Conservation (phyloP, 495 filamentous ascomycete species). For the Penicillium psychrofluorescens region DNA sequence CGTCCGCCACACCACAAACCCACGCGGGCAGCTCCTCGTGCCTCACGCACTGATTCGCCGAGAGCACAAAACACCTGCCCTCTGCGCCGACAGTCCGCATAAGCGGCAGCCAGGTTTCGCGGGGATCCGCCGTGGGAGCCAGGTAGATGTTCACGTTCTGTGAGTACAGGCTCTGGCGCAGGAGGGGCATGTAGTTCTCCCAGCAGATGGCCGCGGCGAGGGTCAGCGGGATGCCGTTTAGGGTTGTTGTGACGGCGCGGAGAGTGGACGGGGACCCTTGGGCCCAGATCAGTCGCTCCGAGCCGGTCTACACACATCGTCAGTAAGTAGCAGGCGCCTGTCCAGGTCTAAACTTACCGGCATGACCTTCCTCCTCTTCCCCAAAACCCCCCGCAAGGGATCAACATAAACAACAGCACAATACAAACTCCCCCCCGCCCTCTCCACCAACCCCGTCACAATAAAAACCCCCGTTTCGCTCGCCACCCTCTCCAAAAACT, state of each 20-base stretch:
- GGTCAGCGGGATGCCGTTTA: constrained; percentile 69
- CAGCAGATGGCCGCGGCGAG: constrained; percentile 89
- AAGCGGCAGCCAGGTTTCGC: constrained; percentile 76
- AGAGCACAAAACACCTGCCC: constrained; percentile 79
- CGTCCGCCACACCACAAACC: constrained; percentile 21
- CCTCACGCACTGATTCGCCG: constrained; percentile 74
- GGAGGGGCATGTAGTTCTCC: constrained; percentile 95
- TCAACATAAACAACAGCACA: constrained; percentile 81
- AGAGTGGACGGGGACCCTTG: constrained; percentile 78
- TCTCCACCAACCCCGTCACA: constrained; percentile 73
- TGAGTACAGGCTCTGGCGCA: constrained; percentile 71
- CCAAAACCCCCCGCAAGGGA: constrained; percentile 60
- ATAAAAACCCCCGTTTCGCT: constrained; percentile 72
- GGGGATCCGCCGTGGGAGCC: constrained; percentile 81
- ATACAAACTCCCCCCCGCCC: constrained; percentile 72
- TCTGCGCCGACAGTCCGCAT: constrained; percentile 78
- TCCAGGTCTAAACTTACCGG: too few species aligned
- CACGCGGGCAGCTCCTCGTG: constrained; percentile 49
- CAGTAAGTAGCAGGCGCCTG: too few species aligned
- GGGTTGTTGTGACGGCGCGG: constrained; percentile 70
- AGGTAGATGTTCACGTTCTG: constrained; percentile 94
- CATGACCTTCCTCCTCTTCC: constrained; percentile 94
- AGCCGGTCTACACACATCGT: constrained; percentile 52
- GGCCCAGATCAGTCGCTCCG: constrained; percentile 82
- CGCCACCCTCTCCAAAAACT: constrained; percentile 68